Evolutionary conservation across 2,329 filamentous ascomycete species (phyloP).

Genomic region (Ophiognomonia clavigignenti-juglandacearum): DNA sequence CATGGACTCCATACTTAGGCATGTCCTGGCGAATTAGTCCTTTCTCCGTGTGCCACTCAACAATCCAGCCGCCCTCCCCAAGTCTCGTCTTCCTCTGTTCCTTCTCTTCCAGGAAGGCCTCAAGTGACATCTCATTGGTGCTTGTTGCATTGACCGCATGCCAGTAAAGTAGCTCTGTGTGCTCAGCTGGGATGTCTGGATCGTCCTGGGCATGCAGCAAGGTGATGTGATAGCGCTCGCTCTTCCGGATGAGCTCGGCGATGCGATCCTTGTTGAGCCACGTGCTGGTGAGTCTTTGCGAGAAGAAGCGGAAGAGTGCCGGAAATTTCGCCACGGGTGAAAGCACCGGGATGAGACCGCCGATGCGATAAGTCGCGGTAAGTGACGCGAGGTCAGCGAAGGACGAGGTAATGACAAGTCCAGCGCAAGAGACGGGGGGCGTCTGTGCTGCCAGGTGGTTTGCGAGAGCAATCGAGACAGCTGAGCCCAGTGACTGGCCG

Average conservation of each 20-base stretch:
- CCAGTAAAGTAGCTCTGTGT: slow-evolving; percentile 48
- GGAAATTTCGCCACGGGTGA: slow-evolving; percentile 46
- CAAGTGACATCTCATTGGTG: slow-evolving; percentile 30
- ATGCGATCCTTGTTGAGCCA: slow-evolving; percentile 45
- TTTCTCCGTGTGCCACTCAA: slow-evolving; percentile 39
- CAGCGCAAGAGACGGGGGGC: slow-evolving; percentile 43
- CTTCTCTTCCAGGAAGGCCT: slow-evolving; percentile 42
- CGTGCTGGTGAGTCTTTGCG: slow-evolving; percentile 41
- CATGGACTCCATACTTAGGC: slow-evolving; percentile 50
- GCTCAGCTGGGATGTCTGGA: slow-evolving; percentile 44
- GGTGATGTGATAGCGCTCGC: slow-evolving; percentile 2
- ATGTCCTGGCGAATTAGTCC: slow-evolving; percentile 51
- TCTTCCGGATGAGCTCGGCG: slow-evolving; percentile 27
- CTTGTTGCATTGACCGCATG: slow-evolving; percentile 47
- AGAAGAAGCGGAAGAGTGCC: slow-evolving; percentile 38
- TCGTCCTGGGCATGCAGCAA: slow-evolving; percentile 49
- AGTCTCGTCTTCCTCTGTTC: slow-evolving; percentile 29
- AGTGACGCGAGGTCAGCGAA: slow-evolving; percentile 51
- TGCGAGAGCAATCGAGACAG: slow-evolving; percentile 26
- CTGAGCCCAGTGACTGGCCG: slow-evolving; percentile 55
- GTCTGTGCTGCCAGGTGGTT: slow-evolving; percentile 24
- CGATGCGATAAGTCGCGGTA: slow-evolving; percentile 53
- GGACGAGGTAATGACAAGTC: slow-evolving; percentile 50
- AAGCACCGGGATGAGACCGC: slow-evolving; percentile 48
- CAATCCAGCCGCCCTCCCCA: slow-evolving; percentile 44